Base-by-base conservation (phyloP, 495 filamentous ascomycete species). In the Lasiosphaeris hirsuta region DNA sequence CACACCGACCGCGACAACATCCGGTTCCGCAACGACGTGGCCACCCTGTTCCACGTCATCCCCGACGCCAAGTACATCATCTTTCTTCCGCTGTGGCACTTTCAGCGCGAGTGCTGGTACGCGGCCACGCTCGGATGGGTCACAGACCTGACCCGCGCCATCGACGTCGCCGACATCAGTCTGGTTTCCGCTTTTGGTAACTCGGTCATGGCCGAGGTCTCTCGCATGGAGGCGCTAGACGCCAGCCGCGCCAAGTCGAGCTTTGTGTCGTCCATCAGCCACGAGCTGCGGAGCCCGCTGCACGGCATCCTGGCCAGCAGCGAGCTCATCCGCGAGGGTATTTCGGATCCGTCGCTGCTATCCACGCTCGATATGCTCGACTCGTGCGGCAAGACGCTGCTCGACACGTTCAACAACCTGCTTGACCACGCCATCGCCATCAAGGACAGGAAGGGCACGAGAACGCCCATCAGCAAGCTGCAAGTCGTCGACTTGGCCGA, bases 211-310 rank as follows among this genome's bases (percentile, higher is more conserved):
- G 81, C 82, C 4, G 82, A 86, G 57, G 77, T 86, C 0, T 76
- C 78, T 0, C 78, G 81, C 23, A 59, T 85, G 4, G 73, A 76
- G 34, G 70, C 76, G 7, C 48, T 75, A 35, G 69, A 68, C 4
- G 69, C 72, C 10, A 69, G 69, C 51, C 73, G 73, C 44, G 75
- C 79, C 23, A 90, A 92, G 61, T 80, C 83, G 2, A 86, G 87
- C 54, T 85, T 90, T 53, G 83, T 92, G 34, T 84, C 84, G 0
- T 87, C 83, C 10, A 80, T 92, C 23, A 88, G 84, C 34, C 90
- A 95, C 64, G 90, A 95, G 64, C 75, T 94, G 13, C 80, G 90
- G 5, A 88, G 83, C 14, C 90, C 90, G 1, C 70, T 95, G 7
- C 88, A 92, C 60, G 89, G 89, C 0, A 89, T 91, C 43, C 66